A percentile compares a stretch with the other conserved stretches of the same genome.
Conservation (phyloP, 169 alveolate genomes). For the Plasmodium gonderi region DNA sequence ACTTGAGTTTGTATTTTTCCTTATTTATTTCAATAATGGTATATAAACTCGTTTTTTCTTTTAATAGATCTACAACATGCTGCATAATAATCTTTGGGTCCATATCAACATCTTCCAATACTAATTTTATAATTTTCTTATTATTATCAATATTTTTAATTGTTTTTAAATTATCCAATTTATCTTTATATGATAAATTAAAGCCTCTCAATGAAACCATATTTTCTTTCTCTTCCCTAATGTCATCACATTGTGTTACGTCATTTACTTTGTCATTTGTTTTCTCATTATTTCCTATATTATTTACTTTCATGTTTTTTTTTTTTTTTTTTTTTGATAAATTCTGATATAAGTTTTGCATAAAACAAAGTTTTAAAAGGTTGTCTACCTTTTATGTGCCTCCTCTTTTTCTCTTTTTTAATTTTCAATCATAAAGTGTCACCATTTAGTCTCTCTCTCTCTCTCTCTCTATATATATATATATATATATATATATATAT, state of each 20-base stretch:
- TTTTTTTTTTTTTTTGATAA: no score
- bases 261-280: background rate
- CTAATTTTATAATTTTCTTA: constrained; percentile 57
- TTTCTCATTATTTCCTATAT: background rate
- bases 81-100: constrained; percentile 55
- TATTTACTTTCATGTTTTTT: background rate
- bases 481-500: no score
- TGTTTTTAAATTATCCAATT: constrained; percentile 56
- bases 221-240: constrained; percentile 15
- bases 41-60: constrained; percentile 51
- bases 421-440: no score
- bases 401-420: no score
- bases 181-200: constrained; percentile 37
- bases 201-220: constrained; percentile 69
- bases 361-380: no score
- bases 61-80: constrained; percentile 17
- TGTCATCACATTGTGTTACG: background rate
- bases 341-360: no score
- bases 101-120: constrained; percentile 43
- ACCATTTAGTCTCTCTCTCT: no score
- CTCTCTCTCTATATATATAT: no score
- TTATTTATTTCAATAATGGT: constrained; percentile 41
- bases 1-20: constrained; percentile 43
- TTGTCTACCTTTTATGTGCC: no score
- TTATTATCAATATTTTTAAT: constrained; percentile 53